Conservation (phyloP, 1,139 yeast species). For the Hanseniaspora sp. region DNA sequence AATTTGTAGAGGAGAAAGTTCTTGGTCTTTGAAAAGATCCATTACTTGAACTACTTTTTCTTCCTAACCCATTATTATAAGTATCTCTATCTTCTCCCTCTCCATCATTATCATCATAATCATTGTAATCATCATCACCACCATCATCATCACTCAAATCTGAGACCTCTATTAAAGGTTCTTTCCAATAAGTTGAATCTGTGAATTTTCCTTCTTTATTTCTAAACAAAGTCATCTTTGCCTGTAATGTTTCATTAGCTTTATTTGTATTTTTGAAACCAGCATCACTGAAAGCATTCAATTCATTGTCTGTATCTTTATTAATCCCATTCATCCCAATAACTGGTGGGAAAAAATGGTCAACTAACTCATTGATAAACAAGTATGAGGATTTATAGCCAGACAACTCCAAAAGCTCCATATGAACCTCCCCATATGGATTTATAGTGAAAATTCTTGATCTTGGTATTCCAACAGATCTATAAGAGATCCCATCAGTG, state of each 20-base stretch:
- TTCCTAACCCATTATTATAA: neutral
- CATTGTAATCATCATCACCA: conserved; percentile 16
- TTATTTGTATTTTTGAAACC: neutral
- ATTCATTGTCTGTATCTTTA: conserved; percentile 18
- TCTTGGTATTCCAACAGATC: conserved; percentile 89
- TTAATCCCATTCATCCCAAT: conserved; percentile 25
- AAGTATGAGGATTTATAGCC: conserved; percentile 85
- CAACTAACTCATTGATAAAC: conserved; percentile 85
- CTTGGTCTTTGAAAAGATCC: neutral
- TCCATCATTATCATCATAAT: neutral
- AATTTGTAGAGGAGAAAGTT: neutral
- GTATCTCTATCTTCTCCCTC: no score
- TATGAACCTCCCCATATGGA: conserved; percentile 93
- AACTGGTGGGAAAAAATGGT: conserved; percentile 93
- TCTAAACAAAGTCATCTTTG: conserved; percentile 23
- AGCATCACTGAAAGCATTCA: neutral
- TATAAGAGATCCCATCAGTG: conserved; percentile 90
- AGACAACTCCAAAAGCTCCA: conserved; percentile 89
- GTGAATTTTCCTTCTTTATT: conserved; percentile 55
- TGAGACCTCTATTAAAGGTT: conserved; percentile 52
- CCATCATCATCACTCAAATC: conserved; percentile 29
- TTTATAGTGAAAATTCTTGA: conserved; percentile 92
- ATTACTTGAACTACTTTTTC: neutral
- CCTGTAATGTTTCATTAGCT: conserved; percentile 9
- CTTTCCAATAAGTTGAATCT: conserved; percentile 89